Evolutionary conservation across 1,284 basidiomycete species (phyloP).

Genomic region (Pascua guehoae): DNA sequence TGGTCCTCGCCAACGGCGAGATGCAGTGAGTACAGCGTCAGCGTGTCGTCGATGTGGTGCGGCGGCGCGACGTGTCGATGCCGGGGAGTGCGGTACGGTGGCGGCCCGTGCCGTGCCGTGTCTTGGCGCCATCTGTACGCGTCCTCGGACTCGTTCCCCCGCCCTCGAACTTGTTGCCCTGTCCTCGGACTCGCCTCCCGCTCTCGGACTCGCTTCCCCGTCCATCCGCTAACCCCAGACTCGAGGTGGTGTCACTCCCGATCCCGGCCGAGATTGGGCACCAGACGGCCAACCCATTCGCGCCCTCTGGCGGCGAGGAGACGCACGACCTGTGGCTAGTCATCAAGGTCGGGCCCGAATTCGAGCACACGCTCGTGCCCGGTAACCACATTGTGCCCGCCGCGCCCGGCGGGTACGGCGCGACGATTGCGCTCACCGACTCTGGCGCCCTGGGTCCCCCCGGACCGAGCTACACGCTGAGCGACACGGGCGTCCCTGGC

Average conservation of each 20-base stretch:
- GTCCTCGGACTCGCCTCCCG: neutral
- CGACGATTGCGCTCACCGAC: constrained; percentile 7
- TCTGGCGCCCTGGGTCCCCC: constrained; percentile 19
- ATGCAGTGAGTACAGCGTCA: constrained; percentile 29
- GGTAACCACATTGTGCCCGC: constrained; percentile 24
- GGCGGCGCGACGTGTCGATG: too few species aligned
- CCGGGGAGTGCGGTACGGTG: too few species aligned
- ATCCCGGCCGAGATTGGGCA: constrained; percentile 42
- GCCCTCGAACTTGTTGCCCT: too few species aligned
- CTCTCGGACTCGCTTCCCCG: neutral
- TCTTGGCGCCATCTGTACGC: too few species aligned
- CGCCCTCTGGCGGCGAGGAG: constrained; percentile 38
- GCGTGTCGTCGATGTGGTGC: too few species aligned
- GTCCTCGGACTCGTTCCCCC: neutral
- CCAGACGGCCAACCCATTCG: constrained; percentile 49
- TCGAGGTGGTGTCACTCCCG: constrained; percentile 47
- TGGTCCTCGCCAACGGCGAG: constrained; percentile 39
- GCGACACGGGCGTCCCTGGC: constrained; percentile 27
- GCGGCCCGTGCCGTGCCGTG: neutral
- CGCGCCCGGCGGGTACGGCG: constrained; percentile 14
- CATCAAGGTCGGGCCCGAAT: constrained; percentile 40
- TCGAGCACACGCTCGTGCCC: constrained; percentile 44
- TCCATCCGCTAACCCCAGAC: constrained; percentile 21
- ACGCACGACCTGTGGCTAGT: constrained; percentile 50
- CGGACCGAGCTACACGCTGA: constrained; percentile 28